Evolutionary conservation across 2,329 filamentous ascomycete genomes (phyloP), one percentile per base, ranked within the genome.

Genomic region (Mycosphaerella arachidis): DNA sequence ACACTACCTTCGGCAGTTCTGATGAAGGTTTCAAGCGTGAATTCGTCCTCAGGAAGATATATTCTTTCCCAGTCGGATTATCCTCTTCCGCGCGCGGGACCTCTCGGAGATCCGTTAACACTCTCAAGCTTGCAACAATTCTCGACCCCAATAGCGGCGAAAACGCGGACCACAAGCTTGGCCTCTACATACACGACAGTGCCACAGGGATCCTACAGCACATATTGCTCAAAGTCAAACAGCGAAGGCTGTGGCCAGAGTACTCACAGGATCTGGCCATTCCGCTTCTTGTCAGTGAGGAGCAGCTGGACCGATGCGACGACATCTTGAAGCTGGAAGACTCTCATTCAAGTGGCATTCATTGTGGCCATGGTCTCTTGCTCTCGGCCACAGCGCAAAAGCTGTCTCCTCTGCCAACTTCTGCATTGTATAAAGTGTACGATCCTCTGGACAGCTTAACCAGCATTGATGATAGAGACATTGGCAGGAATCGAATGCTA

Each of bases 21-120:
- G 70, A 69, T 9, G 70, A 73, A 53, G 67, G 64, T n/a, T 70
- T 68, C 57, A 72, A 68, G 58, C 68, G 68, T 24, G 73, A 75
- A 48, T 62, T 74, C 3, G 63, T 75, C 9, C 66, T 74, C 2
- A 68, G 72, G 8, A 73, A 72, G 61, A 55, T 73, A 6, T 67
- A 72, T 55, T 69, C 70, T 6, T 65, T 66, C 43, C 50, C 63
- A 7, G 51, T 64, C 20, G 60, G 59, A 3, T 40, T 62, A n/a
- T 46, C 57, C n/a, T 50, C 55, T 35, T 52, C 60, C 9, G 57
- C 60, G 30, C 57, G 52, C 9, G 56, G 48, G 16, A 45, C 31
- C 8, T 27, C 46, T 5, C 29, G 13, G 27, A 46, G 20, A 5
- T 18, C 46, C 8, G 46, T 7, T 8, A 45, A 46, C 18, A 48